phyloP scores from a whole-genome alignment of 2,329 filamentous ascomycete genomes.

The Penicillium nordicum region DNA sequence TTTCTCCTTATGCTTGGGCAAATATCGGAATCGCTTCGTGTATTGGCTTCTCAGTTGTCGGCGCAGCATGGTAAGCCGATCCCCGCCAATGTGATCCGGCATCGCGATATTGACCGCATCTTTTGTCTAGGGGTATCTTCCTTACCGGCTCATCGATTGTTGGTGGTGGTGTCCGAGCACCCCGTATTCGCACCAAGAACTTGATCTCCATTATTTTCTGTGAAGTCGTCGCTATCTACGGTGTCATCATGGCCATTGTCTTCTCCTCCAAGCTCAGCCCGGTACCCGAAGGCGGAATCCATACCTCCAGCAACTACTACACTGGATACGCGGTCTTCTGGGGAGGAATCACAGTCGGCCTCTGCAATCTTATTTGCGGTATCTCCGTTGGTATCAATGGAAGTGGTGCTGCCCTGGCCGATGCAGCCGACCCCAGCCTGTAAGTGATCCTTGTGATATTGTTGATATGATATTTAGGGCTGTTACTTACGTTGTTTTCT shows the following conservation, averaged over 20 bases:
- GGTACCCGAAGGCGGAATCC: slow-evolving; percentile 62
- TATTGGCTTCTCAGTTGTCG: slow-evolving; percentile 93
- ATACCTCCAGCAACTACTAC: slow-evolving; percentile 79
- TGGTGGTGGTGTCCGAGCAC: slow-evolving; percentile 92
- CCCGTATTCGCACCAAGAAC: slow-evolving; percentile 98
- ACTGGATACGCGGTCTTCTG: slow-evolving; percentile 96
- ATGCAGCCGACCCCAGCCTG: slow-evolving; percentile 88
- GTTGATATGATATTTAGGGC: background rate
- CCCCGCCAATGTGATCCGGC: background rate
- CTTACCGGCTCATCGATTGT: slow-evolving; percentile 97
- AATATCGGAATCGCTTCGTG: slow-evolving; percentile 86
- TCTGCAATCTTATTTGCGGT: slow-evolving; percentile 95
- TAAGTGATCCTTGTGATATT: slow-evolving; percentile 49
- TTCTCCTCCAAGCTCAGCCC: slow-evolving; percentile 83
- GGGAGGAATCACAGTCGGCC: slow-evolving; percentile 88
- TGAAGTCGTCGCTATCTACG: slow-evolving; percentile 99
- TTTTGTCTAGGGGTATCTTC: slow-evolving; percentile 80
- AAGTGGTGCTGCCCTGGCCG: slow-evolving; percentile 89
- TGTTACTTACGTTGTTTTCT: slow-evolving; percentile 3
- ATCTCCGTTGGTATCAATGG: slow-evolving; percentile 97
- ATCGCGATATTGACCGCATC: slow-evolving; percentile 1
- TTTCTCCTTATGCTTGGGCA: slow-evolving; percentile 94
- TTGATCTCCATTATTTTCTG: slow-evolving; percentile 99
- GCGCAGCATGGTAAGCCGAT: slow-evolving; percentile 81
- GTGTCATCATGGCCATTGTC: slow-evolving; percentile 99